A percentile compares a stretch with the other conserved stretches of the same genome.
Conservation (phyloP, 148 eudicot species). For the Beta vulgaris region DNA sequence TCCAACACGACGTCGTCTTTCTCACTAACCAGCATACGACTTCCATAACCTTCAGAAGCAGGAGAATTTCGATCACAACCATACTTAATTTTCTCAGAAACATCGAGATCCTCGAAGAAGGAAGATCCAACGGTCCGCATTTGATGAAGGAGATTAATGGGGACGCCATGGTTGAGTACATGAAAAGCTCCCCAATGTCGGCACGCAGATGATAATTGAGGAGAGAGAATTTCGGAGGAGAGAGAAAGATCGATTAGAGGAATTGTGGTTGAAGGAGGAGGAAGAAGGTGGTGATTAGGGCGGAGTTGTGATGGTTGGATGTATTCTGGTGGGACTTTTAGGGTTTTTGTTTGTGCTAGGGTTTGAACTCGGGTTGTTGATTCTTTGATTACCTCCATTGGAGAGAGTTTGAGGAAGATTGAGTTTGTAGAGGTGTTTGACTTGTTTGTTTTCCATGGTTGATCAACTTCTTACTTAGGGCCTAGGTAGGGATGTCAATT, state of each 20-base stretch:
- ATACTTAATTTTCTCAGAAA: constrained; percentile 52
- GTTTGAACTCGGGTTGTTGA: constrained; percentile 38
- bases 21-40: constrained; percentile 66
- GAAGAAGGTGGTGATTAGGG: too few relatives aligned
- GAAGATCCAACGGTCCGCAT: constrained; percentile 49
- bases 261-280: constrained; percentile 21
- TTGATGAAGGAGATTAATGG: constrained; percentile 41
- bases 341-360: constrained; percentile 26
- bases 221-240: constrained; percentile 16
- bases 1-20: constrained; percentile 74
- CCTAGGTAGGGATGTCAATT: too few relatives aligned
- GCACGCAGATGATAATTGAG: constrained; percentile 46
- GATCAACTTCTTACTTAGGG: too few relatives aligned
- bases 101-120: constrained; percentile 55
- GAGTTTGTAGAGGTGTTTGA: too few relatives aligned
- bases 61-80: constrained; percentile 42
- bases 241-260: constrained; percentile 56
- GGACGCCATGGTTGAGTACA: constrained; percentile 61
- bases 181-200: constrained; percentile 86
- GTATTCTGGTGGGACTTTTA: constrained; percentile 40
- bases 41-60: constrained; percentile 87
- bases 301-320: too few relatives aligned
- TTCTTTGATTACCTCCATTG: constrained; percentile 27
- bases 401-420: not conserved
- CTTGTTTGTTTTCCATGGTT: too few relatives aligned